Conservation (phyloP, 108 stramenopile species). For the Conticribra guillardii region DNA sequence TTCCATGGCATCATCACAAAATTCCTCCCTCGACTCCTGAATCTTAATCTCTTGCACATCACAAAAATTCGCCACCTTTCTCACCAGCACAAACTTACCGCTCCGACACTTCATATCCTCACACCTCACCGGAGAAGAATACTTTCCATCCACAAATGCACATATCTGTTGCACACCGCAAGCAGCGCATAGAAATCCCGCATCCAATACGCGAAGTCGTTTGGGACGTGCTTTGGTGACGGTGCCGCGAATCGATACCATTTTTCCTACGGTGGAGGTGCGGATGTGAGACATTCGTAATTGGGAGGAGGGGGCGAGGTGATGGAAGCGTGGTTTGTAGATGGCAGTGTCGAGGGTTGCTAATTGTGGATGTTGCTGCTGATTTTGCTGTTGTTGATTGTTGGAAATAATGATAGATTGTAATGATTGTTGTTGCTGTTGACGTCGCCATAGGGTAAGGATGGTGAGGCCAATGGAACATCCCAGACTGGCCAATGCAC, state of each 20-base stretch:
- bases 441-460: constrained; percentile 39
- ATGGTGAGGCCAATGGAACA: constrained; percentile 50
- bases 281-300: constrained; percentile 44
- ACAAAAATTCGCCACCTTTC: constrained; percentile 84
- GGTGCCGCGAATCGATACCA: constrained; percentile 89
- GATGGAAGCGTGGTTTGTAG: constrained; percentile 45
- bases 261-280: constrained; percentile 34
- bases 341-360: constrained; percentile 29
- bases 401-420: background rate
- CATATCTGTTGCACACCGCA: constrained; percentile 70
- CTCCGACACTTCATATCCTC: constrained; percentile 59
- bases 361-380: constrained; percentile 27
- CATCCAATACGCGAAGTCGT: constrained; percentile 79
- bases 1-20: constrained; percentile 22
- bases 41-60: constrained; percentile 93
- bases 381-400: constrained; percentile 16
- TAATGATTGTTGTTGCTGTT: constrained; percentile 8
- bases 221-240: constrained; percentile 93
- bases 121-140: constrained; percentile 80
- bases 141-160: constrained; percentile 71
- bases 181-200: constrained; percentile 88
- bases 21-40: constrained; percentile 92
- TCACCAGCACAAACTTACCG: constrained; percentile 68
- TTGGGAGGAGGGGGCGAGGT: constrained; percentile 29
- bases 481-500: constrained; percentile 45